Base-by-base conservation (phyloP, 129 eudicot genomes). In the Erigeron canadensis region DNA sequence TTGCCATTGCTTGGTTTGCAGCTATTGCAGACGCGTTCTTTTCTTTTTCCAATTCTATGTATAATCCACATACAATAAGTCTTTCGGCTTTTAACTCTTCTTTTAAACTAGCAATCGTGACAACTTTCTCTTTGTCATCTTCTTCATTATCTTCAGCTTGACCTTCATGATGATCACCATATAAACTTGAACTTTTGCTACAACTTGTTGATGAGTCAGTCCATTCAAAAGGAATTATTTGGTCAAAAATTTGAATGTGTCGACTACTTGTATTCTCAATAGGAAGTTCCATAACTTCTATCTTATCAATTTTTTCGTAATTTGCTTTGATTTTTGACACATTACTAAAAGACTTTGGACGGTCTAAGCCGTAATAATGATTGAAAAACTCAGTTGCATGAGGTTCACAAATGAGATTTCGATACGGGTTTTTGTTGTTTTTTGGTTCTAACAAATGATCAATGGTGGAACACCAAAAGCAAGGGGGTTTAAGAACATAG, bases 1-100 rank as follows among this genome's bases (percentile, higher is more conserved):
- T 86, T 17, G 79, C 81, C 91, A 86, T 75, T 48, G 91, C 80
- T 10, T 86, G 75, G 54, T 75, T 75, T 73, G 91, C 80, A 19
- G 91, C 84, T 43, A 78, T 73, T 50, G 80, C 82, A 48, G 86
- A 82, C 15, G 84, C 88, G 50, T 67, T 86, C 21, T 86, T 77
- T 75, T 86, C 91, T 73, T 75, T 82, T 43, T 83, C 86, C 28
- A 86, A 71, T 65, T 83, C 84, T 45, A 64, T 37, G 23, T 80
- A 79, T 51, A 86, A 79, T 15, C 79, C 77, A 18, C 73, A 67
- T 58, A 76, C 75, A 41, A 73, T 80, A 65, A 83, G 83, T 39
- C 77, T 62, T 66, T 86, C 84, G 45, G 91, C 72, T 57, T 64
- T 56, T 61, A 77, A 12, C 11, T 73, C 82, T 12, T 61, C 70